Conservation (phyloP, 1,139 yeast species). For the Yamadazyma triangularis region DNA sequence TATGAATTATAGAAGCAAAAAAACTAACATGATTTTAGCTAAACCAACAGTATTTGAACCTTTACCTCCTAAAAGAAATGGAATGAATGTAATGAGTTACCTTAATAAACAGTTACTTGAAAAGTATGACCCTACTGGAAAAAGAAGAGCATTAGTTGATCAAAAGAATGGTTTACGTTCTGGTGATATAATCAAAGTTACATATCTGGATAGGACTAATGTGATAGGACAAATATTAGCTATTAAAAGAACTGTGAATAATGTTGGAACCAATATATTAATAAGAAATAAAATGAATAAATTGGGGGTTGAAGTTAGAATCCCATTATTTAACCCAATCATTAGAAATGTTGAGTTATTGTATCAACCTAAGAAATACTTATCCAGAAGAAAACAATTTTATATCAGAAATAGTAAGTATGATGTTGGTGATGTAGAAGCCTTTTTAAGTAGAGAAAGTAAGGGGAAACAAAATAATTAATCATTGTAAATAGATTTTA, state of each 20-base stretch:
- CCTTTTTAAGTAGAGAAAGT: constrained; percentile 24
- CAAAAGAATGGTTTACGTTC: constrained; percentile 55
- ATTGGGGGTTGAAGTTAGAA: constrained; percentile 75
- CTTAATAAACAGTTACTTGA: constrained; percentile 47
- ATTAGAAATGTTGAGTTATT: constrained; percentile 70
- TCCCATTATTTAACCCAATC: constrained; percentile 75
- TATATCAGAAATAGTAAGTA: constrained; percentile 79
- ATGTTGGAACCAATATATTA: constrained; percentile 65
- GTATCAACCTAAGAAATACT: constrained; percentile 66
- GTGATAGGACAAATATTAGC: constrained; percentile 77
- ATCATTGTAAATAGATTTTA: not conserved
- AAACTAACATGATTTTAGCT: too few relatives aligned
- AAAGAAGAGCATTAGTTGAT: constrained; percentile 61
- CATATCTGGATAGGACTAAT: constrained; percentile 64
- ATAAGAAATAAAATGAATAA: constrained; percentile 76
- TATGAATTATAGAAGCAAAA: too few relatives aligned
- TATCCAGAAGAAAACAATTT: constrained; percentile 76
- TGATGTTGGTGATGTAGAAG: constrained; percentile 78
- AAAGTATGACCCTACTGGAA: constrained; percentile 69
- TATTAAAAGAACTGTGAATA: constrained; percentile 56
- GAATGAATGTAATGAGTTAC: constrained; percentile 44
- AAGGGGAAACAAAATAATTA: constrained; percentile 2
- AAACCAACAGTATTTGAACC: constrained; percentile 48
- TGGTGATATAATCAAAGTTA: constrained; percentile 79
- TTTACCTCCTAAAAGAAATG: constrained; percentile 47